These are phyloP conservation scores for Allium sativum DNA, from an alignment of 106 monocot species.

Conservation along the genomic window DNA sequence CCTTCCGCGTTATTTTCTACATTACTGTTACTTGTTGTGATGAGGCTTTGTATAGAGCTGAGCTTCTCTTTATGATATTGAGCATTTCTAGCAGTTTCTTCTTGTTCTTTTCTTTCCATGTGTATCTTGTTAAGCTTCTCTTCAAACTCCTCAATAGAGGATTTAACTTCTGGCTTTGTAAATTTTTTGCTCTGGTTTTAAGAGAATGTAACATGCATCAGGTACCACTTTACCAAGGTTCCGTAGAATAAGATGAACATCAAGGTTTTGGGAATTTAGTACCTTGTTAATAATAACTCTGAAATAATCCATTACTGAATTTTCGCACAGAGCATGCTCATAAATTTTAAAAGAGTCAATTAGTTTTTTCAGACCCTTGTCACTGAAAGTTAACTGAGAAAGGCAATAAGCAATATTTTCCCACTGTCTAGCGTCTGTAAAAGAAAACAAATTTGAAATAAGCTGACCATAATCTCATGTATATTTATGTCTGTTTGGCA, in stretches of 20 bases:
- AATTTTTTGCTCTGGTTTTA: constrained; percentile 77
- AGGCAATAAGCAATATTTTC: constrained; percentile 83
- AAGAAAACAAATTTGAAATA: constrained; percentile 4
- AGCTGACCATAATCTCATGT: not conserved
- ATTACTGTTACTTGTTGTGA: constrained; percentile 8
- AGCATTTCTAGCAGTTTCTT: constrained; percentile 66
- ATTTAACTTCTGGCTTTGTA: constrained; percentile 71
- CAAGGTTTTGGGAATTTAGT: not conserved
- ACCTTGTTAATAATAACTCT: constrained; percentile 79
- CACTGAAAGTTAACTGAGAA: constrained; percentile 84
- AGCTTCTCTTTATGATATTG: constrained; percentile 51
- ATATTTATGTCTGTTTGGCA: too few relatives aligned
- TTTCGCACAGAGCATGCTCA: constrained; percentile 76
- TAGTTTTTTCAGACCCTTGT: constrained; percentile 88
- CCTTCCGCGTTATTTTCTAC: constrained; percentile 39
- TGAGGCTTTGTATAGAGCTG: constrained; percentile 28
- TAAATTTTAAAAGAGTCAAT: constrained; percentile 77
- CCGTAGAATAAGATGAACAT: not conserved
- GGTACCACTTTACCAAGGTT: not conserved
- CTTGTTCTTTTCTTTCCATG: constrained; percentile 75
- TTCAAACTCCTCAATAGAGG: constrained; percentile 90
- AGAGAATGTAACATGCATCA: not conserved
- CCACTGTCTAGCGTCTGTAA: constrained; percentile 73
- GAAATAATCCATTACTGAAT: constrained; percentile 81
- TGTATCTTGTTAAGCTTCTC: constrained; percentile 76